A percentile compares a stretch with the other conserved stretches of the same genome.
These are phyloP conservation scores for Claviceps cyperi DNA, from an alignment of 2,329 filamentous ascomycete genomes.

Conservation along the genomic window DNA sequence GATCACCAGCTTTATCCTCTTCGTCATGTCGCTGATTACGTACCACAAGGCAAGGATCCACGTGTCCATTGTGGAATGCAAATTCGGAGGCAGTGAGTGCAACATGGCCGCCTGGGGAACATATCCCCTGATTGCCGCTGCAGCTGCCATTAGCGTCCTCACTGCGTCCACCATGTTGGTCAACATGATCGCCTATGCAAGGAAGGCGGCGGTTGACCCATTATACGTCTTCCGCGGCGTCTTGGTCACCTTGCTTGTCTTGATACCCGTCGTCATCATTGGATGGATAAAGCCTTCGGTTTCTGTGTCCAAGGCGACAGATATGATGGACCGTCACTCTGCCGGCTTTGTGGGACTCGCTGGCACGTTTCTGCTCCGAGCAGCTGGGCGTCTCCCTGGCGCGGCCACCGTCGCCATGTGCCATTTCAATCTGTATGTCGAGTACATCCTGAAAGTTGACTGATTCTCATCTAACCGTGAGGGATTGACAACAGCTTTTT, in stretches of 20 bases:
- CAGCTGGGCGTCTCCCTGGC: background rate
- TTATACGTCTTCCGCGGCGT: conserved; percentile 13
- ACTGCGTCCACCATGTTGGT: conserved; percentile 7
- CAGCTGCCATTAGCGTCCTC: conserved; percentile 7
- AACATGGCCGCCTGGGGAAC: conserved; percentile 6
- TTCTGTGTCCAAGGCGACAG: background rate
- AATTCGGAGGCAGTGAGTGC: background rate
- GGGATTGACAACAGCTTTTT: conserved; percentile 7
- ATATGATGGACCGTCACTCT: too few relatives aligned
- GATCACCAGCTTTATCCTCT: conserved; percentile 11
- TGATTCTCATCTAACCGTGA: too few relatives aligned
- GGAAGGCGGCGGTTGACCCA: conserved; percentile 3
- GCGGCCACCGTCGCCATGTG: conserved; percentile 6
- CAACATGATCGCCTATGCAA: conserved; percentile 5
- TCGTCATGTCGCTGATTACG: conserved; percentile 8
- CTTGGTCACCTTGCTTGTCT: conserved; percentile 11
- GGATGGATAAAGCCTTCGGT: conserved; percentile 6
- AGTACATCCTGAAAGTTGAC: background rate
- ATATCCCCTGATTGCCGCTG: conserved; percentile 10
- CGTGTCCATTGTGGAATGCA: background rate
- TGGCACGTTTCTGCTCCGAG: background rate
- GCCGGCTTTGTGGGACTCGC: background rate
- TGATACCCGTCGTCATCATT: conserved; percentile 7
- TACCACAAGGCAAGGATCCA: background rate
- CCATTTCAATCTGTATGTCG: conserved; percentile 14